Percentiles rank a stretch among this genome's conserved stretches.
Conservation (phyloP, 2,329 filamentous ascomycete genomes). For the Aspergillus spinulosporus region DNA sequence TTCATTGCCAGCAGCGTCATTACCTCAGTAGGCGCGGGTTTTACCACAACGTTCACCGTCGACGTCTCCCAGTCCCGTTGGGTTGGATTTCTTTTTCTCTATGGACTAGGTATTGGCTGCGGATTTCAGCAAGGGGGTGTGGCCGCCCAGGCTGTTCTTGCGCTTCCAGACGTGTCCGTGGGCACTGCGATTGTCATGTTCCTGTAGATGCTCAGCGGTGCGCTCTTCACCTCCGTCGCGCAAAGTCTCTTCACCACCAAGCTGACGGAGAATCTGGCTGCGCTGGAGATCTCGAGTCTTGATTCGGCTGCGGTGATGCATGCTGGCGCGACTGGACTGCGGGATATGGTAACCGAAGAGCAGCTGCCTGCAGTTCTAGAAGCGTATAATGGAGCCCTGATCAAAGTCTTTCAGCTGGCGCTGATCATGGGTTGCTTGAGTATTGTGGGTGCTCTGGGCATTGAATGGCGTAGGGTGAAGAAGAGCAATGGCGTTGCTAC, state of each 20-base stretch:
- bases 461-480: background rate
- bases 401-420: background rate
- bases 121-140: slow-evolving; percentile 14
- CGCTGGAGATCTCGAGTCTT: background rate
- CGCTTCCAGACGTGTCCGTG: slow-evolving; percentile 32
- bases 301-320: background rate
- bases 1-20: background rate
- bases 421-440: background rate
- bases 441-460: background rate
- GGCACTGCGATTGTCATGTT: slow-evolving; percentile 41
- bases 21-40: slow-evolving; percentile 6
- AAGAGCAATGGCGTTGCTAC: background rate
- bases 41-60: slow-evolving; percentile 8
- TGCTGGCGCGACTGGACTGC: background rate
- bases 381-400: background rate
- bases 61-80: slow-evolving; percentile 13
- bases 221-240: slow-evolving; percentile 34
- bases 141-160: slow-evolving; percentile 22
- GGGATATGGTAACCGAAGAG: background rate
- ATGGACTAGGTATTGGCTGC: slow-evolving; percentile 14
- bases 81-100: slow-evolving; percentile 20
- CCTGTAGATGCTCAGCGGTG: slow-evolving; percentile 39
- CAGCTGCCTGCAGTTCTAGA: background rate
- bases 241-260: slow-evolving; percentile 44
- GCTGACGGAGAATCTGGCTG: slow-evolving; percentile 16